These are phyloP conservation scores for Trebouxia sp. DNA, from an alignment of 139 green algal species.

Conservation along the genomic window DNA sequence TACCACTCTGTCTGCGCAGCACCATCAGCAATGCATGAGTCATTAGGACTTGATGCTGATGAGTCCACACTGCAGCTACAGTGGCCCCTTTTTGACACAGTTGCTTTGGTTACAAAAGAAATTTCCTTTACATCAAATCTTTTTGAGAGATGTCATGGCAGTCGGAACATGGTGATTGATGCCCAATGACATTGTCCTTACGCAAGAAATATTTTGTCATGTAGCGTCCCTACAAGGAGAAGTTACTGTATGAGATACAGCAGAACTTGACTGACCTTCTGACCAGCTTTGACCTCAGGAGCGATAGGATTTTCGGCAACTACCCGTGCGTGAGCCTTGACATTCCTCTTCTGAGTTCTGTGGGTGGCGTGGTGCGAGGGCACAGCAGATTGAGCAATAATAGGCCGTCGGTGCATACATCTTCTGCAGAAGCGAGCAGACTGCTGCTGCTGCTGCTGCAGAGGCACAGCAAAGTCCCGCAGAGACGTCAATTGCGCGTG, in stretches of 20 bases:
- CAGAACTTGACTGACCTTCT: neutral
- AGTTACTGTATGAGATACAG: too few species aligned
- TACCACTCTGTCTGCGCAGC: constrained; percentile 65
- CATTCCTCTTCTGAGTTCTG: neutral
- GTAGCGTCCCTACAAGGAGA: too few species aligned
- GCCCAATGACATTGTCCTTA: too few species aligned
- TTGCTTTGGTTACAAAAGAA: too few species aligned
- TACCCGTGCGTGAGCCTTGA: neutral
- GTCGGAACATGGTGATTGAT: too few species aligned
- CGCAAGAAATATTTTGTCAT: too few species aligned
- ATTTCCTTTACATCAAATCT: too few species aligned
- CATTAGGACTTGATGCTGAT: too few species aligned
- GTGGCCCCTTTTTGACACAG: too few species aligned
- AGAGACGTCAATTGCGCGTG: neutral
- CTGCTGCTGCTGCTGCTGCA: constrained; percentile 13
- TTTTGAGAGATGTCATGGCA: neutral
- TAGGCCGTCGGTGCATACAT: neutral
- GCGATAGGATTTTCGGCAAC: constrained; percentile 1
- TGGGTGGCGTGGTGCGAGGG: neutral
- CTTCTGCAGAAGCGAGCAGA: constrained; percentile 10
- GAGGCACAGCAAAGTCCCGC: neutral
- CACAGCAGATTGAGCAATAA: neutral
- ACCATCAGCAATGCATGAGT: too few species aligned
- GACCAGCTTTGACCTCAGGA: constrained; percentile 8
- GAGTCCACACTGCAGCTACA: too few species aligned